phyloP scores from a whole-genome alignment of 2,329 filamentous ascomycete species.

The Fusarium nygamai region DNA sequence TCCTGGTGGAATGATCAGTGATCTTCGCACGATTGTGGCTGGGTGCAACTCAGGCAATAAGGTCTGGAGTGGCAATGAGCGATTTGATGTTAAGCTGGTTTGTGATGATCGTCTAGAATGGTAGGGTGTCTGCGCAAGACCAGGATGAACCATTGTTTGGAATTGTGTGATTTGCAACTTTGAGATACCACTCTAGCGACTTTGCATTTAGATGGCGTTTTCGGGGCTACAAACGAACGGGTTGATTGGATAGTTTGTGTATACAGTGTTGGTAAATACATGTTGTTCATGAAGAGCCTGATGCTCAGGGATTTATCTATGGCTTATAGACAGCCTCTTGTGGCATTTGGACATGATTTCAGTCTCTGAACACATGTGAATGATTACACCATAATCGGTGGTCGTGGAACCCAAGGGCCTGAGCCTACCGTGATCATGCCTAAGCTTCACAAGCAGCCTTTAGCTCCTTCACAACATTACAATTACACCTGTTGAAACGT shows the following conservation, averaged over 20 bases:
- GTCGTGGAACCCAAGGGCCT: conserved; percentile 14
- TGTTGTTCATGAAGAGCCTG: background rate
- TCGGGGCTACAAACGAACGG: background rate
- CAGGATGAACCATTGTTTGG: background rate
- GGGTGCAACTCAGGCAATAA: conserved; percentile 59
- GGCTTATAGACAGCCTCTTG: background rate
- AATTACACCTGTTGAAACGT: background rate
- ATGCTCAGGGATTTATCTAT: background rate
- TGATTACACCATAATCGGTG: background rate
- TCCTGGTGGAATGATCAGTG: conserved; percentile 67
- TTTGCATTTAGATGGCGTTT: conserved; percentile 25
- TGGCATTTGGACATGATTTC: background rate
- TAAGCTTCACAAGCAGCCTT: background rate
- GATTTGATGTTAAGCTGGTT: conserved; percentile 64
- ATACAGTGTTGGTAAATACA: background rate
- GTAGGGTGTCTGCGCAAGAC: conserved; percentile 37
- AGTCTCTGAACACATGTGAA: conserved; percentile 2
- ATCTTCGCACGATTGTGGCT: conserved; percentile 64
- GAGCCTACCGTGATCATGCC: conserved; percentile 10
- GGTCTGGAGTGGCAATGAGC: conserved; percentile 68
- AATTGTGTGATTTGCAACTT: conserved; percentile 17
- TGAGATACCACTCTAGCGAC: conserved; percentile 38
- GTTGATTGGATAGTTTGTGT: background rate
- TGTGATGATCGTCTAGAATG: conserved; percentile 70
- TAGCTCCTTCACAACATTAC: background rate